Conservation (phyloP, 495 filamentous ascomycete genomes). For the Podospora australis region DNA sequence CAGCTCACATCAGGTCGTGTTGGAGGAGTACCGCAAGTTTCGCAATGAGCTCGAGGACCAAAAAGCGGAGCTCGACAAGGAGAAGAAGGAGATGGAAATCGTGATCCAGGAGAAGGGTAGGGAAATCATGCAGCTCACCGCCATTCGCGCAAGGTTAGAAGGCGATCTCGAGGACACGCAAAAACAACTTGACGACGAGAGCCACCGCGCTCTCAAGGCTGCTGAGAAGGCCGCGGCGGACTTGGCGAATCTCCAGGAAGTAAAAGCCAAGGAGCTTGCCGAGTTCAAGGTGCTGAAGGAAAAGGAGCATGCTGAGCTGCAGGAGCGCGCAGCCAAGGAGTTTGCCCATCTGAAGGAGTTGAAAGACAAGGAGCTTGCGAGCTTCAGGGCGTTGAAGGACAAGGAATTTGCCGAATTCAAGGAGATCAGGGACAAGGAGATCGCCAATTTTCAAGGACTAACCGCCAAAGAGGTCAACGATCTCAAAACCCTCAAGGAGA, state of each 20-base stretch:
- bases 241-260: conserved; percentile 6
- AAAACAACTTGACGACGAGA: conserved; percentile 15
- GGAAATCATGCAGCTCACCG: conserved; percentile 25
- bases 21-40: conserved; percentile 32
- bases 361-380: neutral
- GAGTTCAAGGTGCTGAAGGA: conserved; percentile 1
- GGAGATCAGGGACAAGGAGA: conserved; percentile 20
- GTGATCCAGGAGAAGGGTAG: conserved; percentile 23
- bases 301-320: conserved; percentile 11
- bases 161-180: conserved; percentile 22
- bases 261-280: conserved; percentile 4
- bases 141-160: conserved; percentile 17
- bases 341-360: conserved; percentile 3
- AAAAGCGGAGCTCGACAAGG: conserved; percentile 19
- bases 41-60: conserved; percentile 29
- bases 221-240: conserved; percentile 13
- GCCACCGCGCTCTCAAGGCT: conserved; percentile 11
- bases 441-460: too few species aligned
- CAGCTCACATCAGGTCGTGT: conserved; percentile 26
- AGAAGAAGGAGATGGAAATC: conserved; percentile 26
- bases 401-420: conserved; percentile 12
- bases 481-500: conserved; percentile 3
- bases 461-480: too few species aligned
- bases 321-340: too few species aligned
- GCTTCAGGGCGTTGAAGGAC: conserved; percentile 5